Evolutionary conservation across 2,329 filamentous ascomycete genomes (phyloP), one percentile per base, ranked within the genome.

Genomic region (Phyllosticta citriasiana): DNA sequence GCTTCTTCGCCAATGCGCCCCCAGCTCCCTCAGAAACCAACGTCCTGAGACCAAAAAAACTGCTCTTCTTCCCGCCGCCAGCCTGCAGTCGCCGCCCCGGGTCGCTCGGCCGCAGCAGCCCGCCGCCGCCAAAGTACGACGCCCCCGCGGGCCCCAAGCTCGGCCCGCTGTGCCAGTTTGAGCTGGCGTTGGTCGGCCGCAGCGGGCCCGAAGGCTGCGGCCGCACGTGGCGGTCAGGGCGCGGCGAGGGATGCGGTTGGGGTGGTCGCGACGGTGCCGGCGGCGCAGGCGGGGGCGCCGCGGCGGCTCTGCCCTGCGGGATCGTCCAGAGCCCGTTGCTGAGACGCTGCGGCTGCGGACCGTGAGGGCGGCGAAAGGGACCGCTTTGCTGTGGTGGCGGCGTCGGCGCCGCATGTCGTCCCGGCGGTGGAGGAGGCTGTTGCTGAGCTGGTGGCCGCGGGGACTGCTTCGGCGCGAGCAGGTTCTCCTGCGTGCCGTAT

Each of bases 401-500:
- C 19, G 52, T 16, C 19, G 52, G n/a, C 12, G 52, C 22, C 19
- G 52, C 22, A 19, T 47, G 40, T 47, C 40, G 14, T 10, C 54
- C 27, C 6, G n/a, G 26, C 55, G 60, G 53, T 16, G 55, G 55
- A 3, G 50, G 55, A 10, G 50, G 35, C 24, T 57, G 60, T 10
- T 55, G 26, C 54, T 57, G 54, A 1, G 22, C 40, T 8, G 40
- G 55, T 2, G 30, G 55, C 10, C 27, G 50, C 55, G 51, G 52
- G 19, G 51, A 27, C 2, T 57, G 59, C 27, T 40, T 25, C 2
- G 51, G 51, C 5, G 30, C 35, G 2, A 57, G 47, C 10, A 57
- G 26, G 47, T 57, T 57, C 33, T 62, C 60, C 51, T 62, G 60
- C 27, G 55, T 78, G 55, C 88, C 88, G 67, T 89, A 92, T 66